phyloP scores from a whole-genome alignment of 306 rosid species.

The Dalbergia oliveri region DNA sequence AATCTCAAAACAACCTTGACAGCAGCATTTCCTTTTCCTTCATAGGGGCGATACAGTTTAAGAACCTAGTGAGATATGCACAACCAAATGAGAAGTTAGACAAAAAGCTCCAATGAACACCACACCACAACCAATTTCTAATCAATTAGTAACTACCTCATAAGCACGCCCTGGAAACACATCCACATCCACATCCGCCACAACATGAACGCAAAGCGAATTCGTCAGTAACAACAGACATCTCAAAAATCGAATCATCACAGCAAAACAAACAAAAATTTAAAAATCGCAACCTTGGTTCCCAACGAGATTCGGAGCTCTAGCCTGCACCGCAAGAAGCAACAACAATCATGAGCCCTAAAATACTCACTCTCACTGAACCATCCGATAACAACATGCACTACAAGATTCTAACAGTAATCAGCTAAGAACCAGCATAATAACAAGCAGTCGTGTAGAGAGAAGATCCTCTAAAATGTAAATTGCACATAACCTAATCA shows the following conservation, averaged over 20 bases:
- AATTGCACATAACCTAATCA: no score
- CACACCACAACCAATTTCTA: conserved; percentile 12
- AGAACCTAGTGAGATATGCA: conserved; percentile 62
- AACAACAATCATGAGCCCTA: not conserved
- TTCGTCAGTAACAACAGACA: conserved; percentile 40
- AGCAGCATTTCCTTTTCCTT: conserved; percentile 82
- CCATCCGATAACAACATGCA: conserved; percentile 1
- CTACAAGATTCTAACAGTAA: not conserved
- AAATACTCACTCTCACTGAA: not conserved
- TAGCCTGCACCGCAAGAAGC: conserved; percentile 61
- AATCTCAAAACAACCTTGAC: conserved; percentile 68
- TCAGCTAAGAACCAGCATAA: not conserved
- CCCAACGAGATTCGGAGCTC: conserved; percentile 73
- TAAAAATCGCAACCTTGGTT: conserved; percentile 65
- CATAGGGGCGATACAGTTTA: conserved; percentile 75
- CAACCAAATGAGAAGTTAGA: conserved; percentile 14
- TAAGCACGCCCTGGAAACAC: conserved; percentile 69
- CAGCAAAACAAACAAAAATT: not conserved
- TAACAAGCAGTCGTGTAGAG: not conserved
- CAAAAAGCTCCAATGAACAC: conserved; percentile 7
- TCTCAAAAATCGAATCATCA: conserved; percentile 1
- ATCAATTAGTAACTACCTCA: conserved; percentile 58
- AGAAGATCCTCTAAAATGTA: no score
- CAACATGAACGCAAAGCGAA: conserved; percentile 30
- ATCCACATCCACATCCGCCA: conserved; percentile 42